Evolutionary conservation across 441 rosid species (phyloP), one percentile per base, ranked within the genome.

Genomic region (Flueggea neowawraea): DNA sequence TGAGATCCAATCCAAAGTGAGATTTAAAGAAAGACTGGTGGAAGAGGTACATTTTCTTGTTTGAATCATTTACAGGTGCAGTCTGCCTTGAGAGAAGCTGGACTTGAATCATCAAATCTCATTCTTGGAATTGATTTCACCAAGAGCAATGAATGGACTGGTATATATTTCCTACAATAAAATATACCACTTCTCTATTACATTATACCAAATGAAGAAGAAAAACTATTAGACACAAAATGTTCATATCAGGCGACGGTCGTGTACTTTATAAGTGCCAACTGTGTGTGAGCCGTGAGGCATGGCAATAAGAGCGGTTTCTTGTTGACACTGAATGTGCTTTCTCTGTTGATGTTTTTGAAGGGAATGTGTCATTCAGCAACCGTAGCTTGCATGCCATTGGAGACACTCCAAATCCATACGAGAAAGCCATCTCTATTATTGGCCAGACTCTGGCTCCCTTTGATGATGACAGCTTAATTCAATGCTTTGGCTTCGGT

Each of bases 111-210:
- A 43, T 92, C 98, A 41, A 88, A 92, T 80, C 92, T 92, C 61
- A 90, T 92, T 36, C 62, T 92, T 36, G 97, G 98, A 58, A 66
- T 90, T 51, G 98, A 92, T 82, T 92, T 92, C 84, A 92, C 97
- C 4, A 88, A 86, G 78, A 92, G 98, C 87, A 92, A 92, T 62
- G 96, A 88, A 66, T 90, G 98, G 98, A 80, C 94, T 71, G 96
- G 98, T 90, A 70, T 52, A 64, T 28, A 10, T 17, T 6, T 55
- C 36, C 39, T 33, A 33, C 39, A 6, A 33, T 3, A 33, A 33
- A 33, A 33, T 33, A 33, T 33, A 33, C 39, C 39, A 33, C 39
- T 33, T 33, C 6, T 6, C 39, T 6, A 33, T 3, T 33, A 33
- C 39, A 33, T 33, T 33, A 4, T 33, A 6, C 12, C 50, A 45